Evolutionary conservation across 2,329 filamentous ascomycete species (phyloP), one percentile per base, ranked within the genome.

Genomic region (Fusarium anthophilum): DNA sequence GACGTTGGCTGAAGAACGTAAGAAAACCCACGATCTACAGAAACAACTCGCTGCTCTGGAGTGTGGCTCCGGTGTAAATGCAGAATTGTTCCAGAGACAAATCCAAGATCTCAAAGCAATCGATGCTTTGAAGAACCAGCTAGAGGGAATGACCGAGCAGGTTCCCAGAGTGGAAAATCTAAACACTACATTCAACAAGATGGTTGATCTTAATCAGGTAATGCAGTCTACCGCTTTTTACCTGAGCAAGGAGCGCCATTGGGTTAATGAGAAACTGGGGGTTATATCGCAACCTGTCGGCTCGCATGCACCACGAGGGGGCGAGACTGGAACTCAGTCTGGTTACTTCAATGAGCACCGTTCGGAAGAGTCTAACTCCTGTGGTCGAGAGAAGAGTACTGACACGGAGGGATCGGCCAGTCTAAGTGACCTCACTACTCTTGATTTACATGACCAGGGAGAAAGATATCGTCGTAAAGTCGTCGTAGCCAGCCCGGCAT

Each of bases 401-500:
- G 14, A 22, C 39, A 32, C 8, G 24, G 30, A 65, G 15, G 58
- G 17, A 8, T 47, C 44, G 22, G 30, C 17, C 24, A 45, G 35
- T 41, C 50, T 58, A 22, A 35, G 30, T 35, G 50, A 35, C 15
- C 30, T 70, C 28, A 43, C 51, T 30, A 53, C 45, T 5, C 30
- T 57, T 37, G 53, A 48, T 43, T 26, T 56, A 48, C 45, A 59
- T 47, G 56, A 37, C 15, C 66, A 66, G n/a, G 43, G 57, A 24
- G 70, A 70, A 28, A 54, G 48, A 22, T 54, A 65, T 26, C 70
- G 70, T 15, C 81, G 80, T 54, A 81, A 76, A 47, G 81, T 84
- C 12, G 69, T 79, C 28, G 78, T 84, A n/a, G 67, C 79, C 44
- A 82, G 81, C 54, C 82, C 82, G 3, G 70, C 70, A 35, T 54